Conservation (phyloP, 345 rosid genomes). For the Camelina laxa region DNA sequence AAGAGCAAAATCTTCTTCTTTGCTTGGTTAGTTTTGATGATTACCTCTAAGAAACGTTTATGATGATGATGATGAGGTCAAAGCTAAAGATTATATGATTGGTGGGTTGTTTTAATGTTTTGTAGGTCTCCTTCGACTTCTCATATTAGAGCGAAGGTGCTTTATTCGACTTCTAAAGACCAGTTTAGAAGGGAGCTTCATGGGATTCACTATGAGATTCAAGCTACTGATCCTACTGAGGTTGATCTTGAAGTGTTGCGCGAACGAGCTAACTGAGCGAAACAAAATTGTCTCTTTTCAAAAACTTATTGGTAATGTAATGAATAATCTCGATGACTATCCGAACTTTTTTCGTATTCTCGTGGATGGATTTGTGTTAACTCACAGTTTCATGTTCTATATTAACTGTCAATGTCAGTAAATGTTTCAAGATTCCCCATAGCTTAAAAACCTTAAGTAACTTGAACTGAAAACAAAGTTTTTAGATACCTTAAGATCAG, state of each 20-base stretch:
- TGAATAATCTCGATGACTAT: conserved; percentile 38
- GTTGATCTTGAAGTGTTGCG: conserved; percentile 72
- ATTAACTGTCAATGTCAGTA: conserved; percentile 12
- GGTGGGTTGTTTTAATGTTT: background rate
- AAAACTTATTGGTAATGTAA: conserved; percentile 33
- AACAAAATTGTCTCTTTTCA: background rate
- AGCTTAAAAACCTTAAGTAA: background rate
- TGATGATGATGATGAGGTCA: conserved; percentile 6
- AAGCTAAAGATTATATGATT: background rate
- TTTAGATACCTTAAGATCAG: too few species aligned
- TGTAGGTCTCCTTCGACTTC: conserved; percentile 77
- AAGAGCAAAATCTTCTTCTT: conserved; percentile 86
- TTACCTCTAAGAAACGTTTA: background rate
- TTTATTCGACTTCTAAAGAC: conserved; percentile 75
- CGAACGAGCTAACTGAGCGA: conserved; percentile 60
- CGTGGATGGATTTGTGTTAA: conserved; percentile 25
- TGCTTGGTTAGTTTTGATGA: conserved; percentile 65
- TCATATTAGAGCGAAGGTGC: conserved; percentile 72
- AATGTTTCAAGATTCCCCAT: background rate
- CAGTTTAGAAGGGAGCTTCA: conserved; percentile 72
- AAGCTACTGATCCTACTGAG: conserved; percentile 86
- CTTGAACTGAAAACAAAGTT: background rate
- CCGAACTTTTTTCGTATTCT: conserved; percentile 15
- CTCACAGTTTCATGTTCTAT: conserved; percentile 30
- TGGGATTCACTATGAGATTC: conserved; percentile 82